Base-by-base conservation (phyloP, 2,329 filamentous ascomycete genomes). In the Huntiella savannae region DNA sequence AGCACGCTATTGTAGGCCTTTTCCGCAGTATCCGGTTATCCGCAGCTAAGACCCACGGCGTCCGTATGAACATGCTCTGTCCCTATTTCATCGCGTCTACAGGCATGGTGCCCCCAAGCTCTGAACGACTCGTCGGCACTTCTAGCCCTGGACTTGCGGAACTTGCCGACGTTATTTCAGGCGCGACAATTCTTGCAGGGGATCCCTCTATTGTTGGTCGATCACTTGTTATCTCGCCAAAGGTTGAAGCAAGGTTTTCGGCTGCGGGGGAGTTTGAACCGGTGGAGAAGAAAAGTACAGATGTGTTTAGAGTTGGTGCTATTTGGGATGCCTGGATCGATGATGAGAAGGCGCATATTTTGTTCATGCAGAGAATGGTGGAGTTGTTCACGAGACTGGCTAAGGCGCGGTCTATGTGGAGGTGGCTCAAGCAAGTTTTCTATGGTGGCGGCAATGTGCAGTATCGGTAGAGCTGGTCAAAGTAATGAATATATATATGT, bases 61-160 rank as follows among this genome's bases (percentile, higher is more conserved):
- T 82, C 37, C 67, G 79, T 39, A 62, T 79, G 50, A 82, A 82
- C 55, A 64, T 80, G 54, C 57, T 82, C n/a, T 70, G 68, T 49
- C 78, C 78, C 0, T 82, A 80, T 59, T 82, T 79, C 57, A 62
- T 68, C 54, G 70, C 75, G 53, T 77, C 73, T 11, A 71, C 74
- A n/a, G 67, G 56, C 52, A 63, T 63, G 58, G 53, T 82, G 39
- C 56, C 77, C 3, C 59, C 66, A 1, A 49, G 59, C 1, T 47
- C 52, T 1, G 73, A 64, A 13, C 63, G 70, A 28, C 50, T 68
- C 2, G 49, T 78, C 11, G 63, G 82, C 2, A 17, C 47, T 16
- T 56, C 59, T 1, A 53, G 53, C 33, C 65, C 62, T 3, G 69
- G 63, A 2, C 61, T 69, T 51, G 74, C 70, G 1, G 22, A 28